A percentile compares a stretch with the other conserved stretches of the same genome.
Conservation (phyloP, 805 yeast genomes). For the Wickerhamiella australiensis region DNA sequence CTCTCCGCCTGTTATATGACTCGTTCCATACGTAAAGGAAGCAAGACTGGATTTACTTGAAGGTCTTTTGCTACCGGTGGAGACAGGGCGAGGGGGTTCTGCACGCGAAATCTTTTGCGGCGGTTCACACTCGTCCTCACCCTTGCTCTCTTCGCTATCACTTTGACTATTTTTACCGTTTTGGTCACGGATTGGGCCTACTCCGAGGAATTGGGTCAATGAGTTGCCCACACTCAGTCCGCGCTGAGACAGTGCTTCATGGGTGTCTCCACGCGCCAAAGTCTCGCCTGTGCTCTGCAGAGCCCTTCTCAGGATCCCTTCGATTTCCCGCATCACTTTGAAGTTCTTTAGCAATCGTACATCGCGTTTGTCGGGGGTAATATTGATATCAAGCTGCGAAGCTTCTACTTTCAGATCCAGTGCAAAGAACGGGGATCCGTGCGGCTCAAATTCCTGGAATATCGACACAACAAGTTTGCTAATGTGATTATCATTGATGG, state of each 20-base stretch:
- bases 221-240: not conserved
- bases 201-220: not conserved
- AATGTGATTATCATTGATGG: slow-evolving; percentile 47
- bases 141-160: not conserved
- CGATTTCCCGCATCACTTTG: slow-evolving; percentile 42
- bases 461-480: slow-evolving; percentile 55
- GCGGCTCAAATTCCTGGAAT: slow-evolving; percentile 56
- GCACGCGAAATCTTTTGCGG: not conserved
- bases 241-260: slow-evolving; percentile 14
- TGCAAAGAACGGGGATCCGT: slow-evolving; percentile 62
- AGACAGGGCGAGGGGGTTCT: not conserved
- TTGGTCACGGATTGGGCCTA: slow-evolving; percentile 2
- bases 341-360: slow-evolving; percentile 57
- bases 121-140: not conserved
- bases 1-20: not conserved
- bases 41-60: not conserved
- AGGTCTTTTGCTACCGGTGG: not conserved
- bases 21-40: not conserved
- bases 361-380: slow-evolving; percentile 81
- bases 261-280: slow-evolving; percentile 26
- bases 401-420: slow-evolving; percentile 47
- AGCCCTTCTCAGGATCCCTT: slow-evolving; percentile 37
- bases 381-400: slow-evolving; percentile 54
- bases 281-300: slow-evolving; percentile 34
- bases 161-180: not conserved